Conservation (phyloP, 208 protist species). For the Leishmania tropica region DNA sequence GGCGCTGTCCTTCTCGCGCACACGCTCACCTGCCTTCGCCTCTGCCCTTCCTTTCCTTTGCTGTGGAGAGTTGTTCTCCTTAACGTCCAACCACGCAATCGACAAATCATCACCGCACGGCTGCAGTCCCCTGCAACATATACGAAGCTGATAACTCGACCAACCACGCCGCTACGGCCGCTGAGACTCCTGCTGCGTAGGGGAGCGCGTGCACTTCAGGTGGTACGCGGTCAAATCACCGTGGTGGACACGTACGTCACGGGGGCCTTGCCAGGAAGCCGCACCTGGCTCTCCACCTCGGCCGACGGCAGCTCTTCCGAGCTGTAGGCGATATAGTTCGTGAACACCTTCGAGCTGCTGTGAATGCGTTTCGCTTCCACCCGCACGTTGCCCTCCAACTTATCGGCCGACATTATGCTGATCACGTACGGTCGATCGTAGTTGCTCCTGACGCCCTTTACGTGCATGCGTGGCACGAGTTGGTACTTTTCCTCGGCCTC, state of each 20-base stretch:
- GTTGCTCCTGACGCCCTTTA: constrained; percentile 42
- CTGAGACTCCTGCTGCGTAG: neutral
- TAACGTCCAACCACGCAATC: neutral
- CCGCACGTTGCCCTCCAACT: constrained; percentile 43
- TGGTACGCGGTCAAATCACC: neutral
- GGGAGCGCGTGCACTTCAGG: neutral
- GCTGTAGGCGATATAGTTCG: constrained; percentile 42
- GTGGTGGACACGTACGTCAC: constrained; percentile 13
- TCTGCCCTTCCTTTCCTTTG: neutral
- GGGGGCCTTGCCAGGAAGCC: constrained; percentile 21
- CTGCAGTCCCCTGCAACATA: neutral
- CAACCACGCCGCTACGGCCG: no score
- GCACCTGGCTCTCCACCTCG: constrained; percentile 50
- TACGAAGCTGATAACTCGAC: neutral
- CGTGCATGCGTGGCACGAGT: constrained; percentile 68
- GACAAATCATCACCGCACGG: neutral
- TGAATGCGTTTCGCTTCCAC: constrained; percentile 46
- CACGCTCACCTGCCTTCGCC: neutral
- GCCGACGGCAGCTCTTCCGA: constrained; percentile 14
- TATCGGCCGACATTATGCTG: constrained; percentile 34
- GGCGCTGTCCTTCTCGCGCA: neutral
- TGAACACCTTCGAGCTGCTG: constrained; percentile 41
- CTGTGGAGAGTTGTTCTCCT: neutral
- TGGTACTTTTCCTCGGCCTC: constrained; percentile 54
- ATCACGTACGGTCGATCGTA: constrained; percentile 53